phyloP scores from a whole-genome alignment of 352 stramenopile species.

The Globisporangium emineosum region DNA sequence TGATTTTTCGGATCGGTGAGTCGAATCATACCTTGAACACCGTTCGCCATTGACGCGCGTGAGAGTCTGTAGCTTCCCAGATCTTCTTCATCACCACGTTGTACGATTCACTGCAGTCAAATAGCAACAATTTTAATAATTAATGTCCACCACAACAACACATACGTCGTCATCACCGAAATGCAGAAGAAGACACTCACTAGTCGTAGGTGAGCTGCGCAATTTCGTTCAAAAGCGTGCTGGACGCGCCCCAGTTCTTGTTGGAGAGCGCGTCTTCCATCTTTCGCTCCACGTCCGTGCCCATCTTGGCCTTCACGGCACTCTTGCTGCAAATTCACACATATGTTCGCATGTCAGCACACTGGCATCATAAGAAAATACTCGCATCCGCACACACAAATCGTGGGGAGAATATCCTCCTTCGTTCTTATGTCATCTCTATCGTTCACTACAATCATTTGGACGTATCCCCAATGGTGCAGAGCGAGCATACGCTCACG shows the following conservation, averaged over 20 bases:
- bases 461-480: neutral
- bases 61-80: constrained; percentile 92
- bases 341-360: neutral
- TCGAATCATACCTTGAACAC: constrained; percentile 92
- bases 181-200: constrained; percentile 27
- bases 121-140: constrained; percentile 9
- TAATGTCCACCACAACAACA: neutral
- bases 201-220: constrained; percentile 96
- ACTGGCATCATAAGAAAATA: neutral
- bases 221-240: constrained; percentile 97
- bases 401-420: neutral
- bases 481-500: neutral
- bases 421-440: neutral
- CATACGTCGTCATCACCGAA: neutral
- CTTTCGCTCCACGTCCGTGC: constrained; percentile 85
- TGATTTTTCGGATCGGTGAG: neutral
- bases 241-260: constrained; percentile 99
- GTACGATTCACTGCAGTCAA: constrained; percentile 74
- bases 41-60: constrained; percentile 92
- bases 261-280: constrained; percentile 96
- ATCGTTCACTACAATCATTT: neutral
- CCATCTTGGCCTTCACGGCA: constrained; percentile 83
- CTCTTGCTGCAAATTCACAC: constrained; percentile 53
- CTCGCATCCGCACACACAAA: neutral
- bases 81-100: constrained; percentile 92